phyloP scores from a whole-genome alignment of 306 rosid genomes.

The Pterocarpus macrocarpus region DNA sequence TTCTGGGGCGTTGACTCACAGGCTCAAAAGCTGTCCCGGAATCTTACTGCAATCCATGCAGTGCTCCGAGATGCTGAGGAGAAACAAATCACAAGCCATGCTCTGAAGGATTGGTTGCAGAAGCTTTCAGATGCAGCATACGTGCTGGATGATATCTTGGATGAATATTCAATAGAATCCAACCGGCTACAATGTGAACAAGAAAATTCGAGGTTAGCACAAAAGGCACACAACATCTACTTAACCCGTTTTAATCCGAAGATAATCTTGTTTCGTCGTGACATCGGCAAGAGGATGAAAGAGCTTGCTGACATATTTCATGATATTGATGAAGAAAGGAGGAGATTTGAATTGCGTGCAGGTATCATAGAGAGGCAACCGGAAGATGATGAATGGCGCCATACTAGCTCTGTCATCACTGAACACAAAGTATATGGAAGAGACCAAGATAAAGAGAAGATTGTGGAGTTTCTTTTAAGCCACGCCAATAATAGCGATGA shows the following conservation, averaged over 20 bases:
- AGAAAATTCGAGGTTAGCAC: too few relatives aligned
- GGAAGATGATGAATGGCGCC: conserved; percentile 20
- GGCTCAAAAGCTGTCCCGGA: background rate
- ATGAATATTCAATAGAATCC: conserved; percentile 5
- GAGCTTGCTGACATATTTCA: background rate
- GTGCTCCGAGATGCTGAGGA: conserved; percentile 41
- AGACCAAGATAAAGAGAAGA: conserved; percentile 18
- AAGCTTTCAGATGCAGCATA: conserved; percentile 37
- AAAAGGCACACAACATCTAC: background rate
- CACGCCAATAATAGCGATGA: background rate
- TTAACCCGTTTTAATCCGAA: background rate
- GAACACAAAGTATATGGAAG: conserved; percentile 21
- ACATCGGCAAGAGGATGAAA: conserved; percentile 37
- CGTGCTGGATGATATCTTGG: conserved; percentile 38
- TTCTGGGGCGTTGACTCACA: background rate
- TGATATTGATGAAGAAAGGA: conserved; percentile 10
- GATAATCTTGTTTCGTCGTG: background rate
- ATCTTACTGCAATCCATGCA: conserved; percentile 4
- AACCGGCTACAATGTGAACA: background rate
- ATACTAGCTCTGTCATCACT: conserved; percentile 7
- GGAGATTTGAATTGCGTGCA: background rate
- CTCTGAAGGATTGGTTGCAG: conserved; percentile 36
- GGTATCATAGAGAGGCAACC: background rate
- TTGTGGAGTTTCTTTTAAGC: conserved; percentile 18
- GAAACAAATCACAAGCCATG: background rate